Base-by-base conservation (phyloP, 208 protist species). In the Trypanosoma conorhini region DNA sequence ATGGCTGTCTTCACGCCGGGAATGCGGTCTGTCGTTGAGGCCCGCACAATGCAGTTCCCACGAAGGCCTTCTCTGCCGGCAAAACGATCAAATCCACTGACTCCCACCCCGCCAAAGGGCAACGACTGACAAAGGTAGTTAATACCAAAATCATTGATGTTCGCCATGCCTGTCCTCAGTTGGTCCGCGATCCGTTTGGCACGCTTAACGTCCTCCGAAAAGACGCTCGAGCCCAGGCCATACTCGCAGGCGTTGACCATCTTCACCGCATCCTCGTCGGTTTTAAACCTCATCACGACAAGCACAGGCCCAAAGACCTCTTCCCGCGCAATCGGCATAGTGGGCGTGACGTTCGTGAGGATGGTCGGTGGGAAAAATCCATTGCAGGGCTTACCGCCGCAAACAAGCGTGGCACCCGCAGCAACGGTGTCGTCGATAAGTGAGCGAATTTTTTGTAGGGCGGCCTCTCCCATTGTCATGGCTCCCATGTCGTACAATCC, bases 91-190 rank as follows among this genome's bases (percentile, higher is more conserved):
- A 99, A 98, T 35, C 97, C 97, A 76, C 95, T 98, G 62, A 97
- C 88, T 76, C 98, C 98, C 19, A 96, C 88, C 30, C 97, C 97
- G 77, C 97, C 97, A 79, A 98, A 98, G 28, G 97, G 97, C 33
- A 99, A 76, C n/a, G 93, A 95, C 77, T 99, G 96, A 72, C 94
- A 97, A 31, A 99, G 82, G 77, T 98, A 99, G 62, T 94, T 97
- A 67, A 98, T 91, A 75, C 94, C 96, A 86, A 97, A 98, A 74
- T 98, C 96, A 78, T 98, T 98, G 70, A 97, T 84, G 74, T 96
- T 96, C 60, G 86, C 76, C 94, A 98, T 98, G 22, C 94, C 94
- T 44, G 89, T 91, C 57, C 79, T 80, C 44, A 98, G 75, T 58
- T 88, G 81, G 60, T 85, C 72, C 15, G 87, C 93, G 63, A 99